phyloP scores from a whole-genome alignment of 768 basidiomycete species.

The Sporobolomyces pararoseus region DNA sequence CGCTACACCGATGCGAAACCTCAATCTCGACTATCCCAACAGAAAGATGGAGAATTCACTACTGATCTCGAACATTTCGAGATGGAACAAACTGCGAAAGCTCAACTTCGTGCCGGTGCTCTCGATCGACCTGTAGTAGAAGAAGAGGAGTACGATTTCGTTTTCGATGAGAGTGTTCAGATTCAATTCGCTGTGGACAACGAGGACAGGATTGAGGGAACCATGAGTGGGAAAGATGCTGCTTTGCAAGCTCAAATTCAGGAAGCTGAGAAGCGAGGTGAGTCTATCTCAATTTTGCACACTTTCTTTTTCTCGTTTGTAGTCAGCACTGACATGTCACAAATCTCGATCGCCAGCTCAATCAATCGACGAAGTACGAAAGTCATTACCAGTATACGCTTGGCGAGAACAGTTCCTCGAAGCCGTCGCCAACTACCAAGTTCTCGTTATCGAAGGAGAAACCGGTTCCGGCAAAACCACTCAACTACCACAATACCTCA shows the following conservation, averaged over 20 bases:
- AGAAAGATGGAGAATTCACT: constrained; percentile 77
- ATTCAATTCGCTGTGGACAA: constrained; percentile 82
- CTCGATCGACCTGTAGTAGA: constrained; percentile 73
- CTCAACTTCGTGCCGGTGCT: constrained; percentile 84
- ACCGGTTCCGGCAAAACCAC: constrained; percentile 99
- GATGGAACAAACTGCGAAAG: constrained; percentile 79
- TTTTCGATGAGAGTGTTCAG: constrained; percentile 95
- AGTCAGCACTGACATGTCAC: neutral
- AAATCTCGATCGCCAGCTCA: constrained; percentile 54
- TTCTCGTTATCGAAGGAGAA: constrained; percentile 95
- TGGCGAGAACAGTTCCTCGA: constrained; percentile 83
- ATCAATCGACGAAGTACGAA: constrained; percentile 87
- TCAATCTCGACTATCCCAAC: constrained; percentile 21
- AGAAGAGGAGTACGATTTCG: constrained; percentile 88
- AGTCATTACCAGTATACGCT: constrained; percentile 83
- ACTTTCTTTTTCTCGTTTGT: neutral
- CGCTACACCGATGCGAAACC: constrained; percentile 75
- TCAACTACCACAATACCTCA: constrained; percentile 93
- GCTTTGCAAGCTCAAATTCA: constrained; percentile 82
- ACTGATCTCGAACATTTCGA: constrained; percentile 98
- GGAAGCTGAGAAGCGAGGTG: constrained; percentile 83
- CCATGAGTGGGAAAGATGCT: constrained; percentile 77
- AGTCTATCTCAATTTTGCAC: constrained; percentile 43
- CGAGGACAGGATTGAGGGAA: constrained; percentile 58
- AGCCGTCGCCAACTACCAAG: constrained; percentile 85